Base-by-base conservation (phyloP, 2,329 filamentous ascomycete species). In the Pseudogymnoascus sp. region DNA sequence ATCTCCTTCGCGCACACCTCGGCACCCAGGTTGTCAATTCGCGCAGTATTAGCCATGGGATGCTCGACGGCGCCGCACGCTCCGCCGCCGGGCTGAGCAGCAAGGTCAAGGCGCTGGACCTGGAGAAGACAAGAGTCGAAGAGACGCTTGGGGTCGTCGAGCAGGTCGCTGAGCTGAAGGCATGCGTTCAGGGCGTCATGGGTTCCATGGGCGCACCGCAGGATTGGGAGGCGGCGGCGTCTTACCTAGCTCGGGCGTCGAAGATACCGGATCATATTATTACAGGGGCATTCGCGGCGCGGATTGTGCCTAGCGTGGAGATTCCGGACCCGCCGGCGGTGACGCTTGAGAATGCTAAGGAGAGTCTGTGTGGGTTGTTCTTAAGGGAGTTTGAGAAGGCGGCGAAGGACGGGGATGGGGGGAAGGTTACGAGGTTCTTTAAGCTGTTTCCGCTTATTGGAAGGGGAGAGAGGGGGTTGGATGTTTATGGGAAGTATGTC, bases 191-290 rank as follows among this genome's bases (percentile, higher is more conserved):
- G 65, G 95, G 95, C 46, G 93, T 97, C 10, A 88, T 93, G 25
- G 95, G 93, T 16, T 96, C 90, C 65, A 99, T 99, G 95, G 95
- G 93, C 36, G 93, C 93, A 4, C 91, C 95, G 44, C 95, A 99
- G 76, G 95, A 99, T 78, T 99, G 95, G 95, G 95, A 99, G 76
- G 95, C 91, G 2, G 95, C 95, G 3, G 95, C 95, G 1, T 89
- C 84, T 56, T 97, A 97, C 75, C 83, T 99, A 64, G 86, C 89
- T 67, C 85, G 93, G 50, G 93, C 95, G 5, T 87, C 87, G 65
- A 87, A 89, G 68, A 87, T 99, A 11, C 93, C 93, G 0, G 82
- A 87, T 60, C 82, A 89, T 1, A 93, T 99, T 60, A 82, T 93
- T 60, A 84, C 89, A 68, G 91, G 95, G 25, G 84, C 86, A 14